Conservation (phyloP, 2,329 filamentous ascomycete genomes). For the Dothideomycetes sp. region DNA sequence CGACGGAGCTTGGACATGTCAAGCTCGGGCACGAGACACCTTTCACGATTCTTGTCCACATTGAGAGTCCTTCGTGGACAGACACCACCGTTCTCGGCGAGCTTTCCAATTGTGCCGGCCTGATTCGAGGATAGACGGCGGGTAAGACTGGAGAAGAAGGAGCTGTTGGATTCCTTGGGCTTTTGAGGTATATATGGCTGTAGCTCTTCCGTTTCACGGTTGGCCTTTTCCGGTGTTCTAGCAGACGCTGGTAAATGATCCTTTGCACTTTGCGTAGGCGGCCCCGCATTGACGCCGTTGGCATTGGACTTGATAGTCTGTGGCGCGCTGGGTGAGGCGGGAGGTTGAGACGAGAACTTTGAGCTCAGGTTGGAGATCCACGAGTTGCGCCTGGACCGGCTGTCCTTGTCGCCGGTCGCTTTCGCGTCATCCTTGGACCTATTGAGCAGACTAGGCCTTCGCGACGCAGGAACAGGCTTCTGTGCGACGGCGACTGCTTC, state of each 20-base stretch:
- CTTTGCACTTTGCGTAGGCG: constrained; percentile 21
- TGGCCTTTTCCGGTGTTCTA: constrained; percentile 43
- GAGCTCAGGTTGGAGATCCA: constrained; percentile 93
- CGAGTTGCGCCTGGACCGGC: constrained; percentile 51
- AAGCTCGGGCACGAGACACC: constrained; percentile 70
- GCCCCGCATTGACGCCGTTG: constrained; percentile 15
- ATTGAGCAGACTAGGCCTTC: constrained; percentile 30
- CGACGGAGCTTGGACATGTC: constrained; percentile 70
- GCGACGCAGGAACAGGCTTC: constrained; percentile 8
- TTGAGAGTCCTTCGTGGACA: constrained; percentile 78
- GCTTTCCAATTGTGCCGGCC: constrained; percentile 36
- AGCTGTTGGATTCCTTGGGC: constrained; percentile 54
- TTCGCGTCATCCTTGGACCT: constrained; percentile 28
- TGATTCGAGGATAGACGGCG: constrained; percentile 62
- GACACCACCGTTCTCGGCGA: constrained; percentile 52
- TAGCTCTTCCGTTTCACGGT: constrained; percentile 27
- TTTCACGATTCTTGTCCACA: constrained; percentile 65
- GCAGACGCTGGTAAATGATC: constrained; percentile 27
- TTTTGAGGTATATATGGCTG: constrained; percentile 63
- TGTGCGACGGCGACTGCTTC: constrained; percentile 14
- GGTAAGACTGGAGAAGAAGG: constrained; percentile 71
- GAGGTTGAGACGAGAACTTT: constrained; percentile 56
- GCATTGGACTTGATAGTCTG: constrained; percentile 13
- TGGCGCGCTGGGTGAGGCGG: constrained; percentile 16
- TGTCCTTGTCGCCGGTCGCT: constrained; percentile 14